Percentiles rank a stretch among this genome's conserved stretches.
Evolutionary conservation across 1,284 basidiomycete genomes (phyloP).

Genomic region (Agroathelia rolfsii): DNA sequence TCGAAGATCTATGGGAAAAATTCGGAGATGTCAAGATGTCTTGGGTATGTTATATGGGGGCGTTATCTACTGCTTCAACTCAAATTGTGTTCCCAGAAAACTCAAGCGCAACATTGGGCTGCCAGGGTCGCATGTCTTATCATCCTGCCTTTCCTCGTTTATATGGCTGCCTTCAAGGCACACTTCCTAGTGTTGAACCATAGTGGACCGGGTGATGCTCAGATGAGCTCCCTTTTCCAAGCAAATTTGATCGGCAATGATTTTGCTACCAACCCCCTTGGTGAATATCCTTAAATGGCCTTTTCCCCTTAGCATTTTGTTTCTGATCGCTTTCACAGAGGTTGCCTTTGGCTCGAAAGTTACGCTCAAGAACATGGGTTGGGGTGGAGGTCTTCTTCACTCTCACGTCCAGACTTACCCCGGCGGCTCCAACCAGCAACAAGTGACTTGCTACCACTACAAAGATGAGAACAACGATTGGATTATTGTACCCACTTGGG

Average conservation of each 20-base stretch:
- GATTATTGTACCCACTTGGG: slow-evolving; percentile 76
- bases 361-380: slow-evolving; percentile 96
- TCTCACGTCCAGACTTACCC: slow-evolving; percentile 96
- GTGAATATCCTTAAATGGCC: slow-evolving; percentile 27
- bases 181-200: slow-evolving; percentile 94
- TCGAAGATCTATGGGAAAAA: slow-evolving; percentile 98
- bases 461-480: slow-evolving; percentile 98
- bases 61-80: slow-evolving; percentile 5
- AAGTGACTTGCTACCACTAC: slow-evolving; percentile 99
- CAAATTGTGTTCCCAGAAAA: slow-evolving; percentile 33
- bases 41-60: slow-evolving; percentile 41
- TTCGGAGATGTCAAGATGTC: slow-evolving; percentile 95
- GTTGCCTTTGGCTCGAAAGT: slow-evolving; percentile 86
- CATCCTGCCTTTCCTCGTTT: slow-evolving; percentile 82
- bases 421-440: slow-evolving; percentile 88
- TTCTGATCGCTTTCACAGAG: slow-evolving; percentile 40
- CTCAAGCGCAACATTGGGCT: slow-evolving; percentile 87
- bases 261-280: slow-evolving; percentile 80
- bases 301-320: slow-evolving; percentile 4
- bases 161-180: slow-evolving; percentile 91
- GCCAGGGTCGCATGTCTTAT: slow-evolving; percentile 85
- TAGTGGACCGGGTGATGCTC: slow-evolving; percentile 91
- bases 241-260: slow-evolving; percentile 94
- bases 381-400: slow-evolving; percentile 92
- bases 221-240: slow-evolving; percentile 98